Conservation (phyloP, 2,329 filamentous ascomycete genomes). For the Trichoderma citrinoviride region DNA sequence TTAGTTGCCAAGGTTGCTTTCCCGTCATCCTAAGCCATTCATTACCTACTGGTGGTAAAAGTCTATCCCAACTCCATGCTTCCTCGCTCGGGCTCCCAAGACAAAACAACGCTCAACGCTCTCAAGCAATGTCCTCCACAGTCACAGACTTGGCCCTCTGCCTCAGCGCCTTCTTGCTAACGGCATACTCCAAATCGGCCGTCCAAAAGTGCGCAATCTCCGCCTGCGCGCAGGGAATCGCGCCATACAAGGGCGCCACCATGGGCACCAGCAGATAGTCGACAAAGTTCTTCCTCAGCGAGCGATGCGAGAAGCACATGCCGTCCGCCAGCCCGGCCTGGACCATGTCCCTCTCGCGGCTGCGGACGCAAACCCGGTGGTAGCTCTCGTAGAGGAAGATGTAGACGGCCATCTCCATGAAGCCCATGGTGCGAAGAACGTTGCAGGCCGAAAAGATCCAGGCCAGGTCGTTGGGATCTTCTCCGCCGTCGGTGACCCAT, state of each 20-base stretch:
- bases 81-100: background rate
- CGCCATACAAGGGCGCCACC: conserved; percentile 65
- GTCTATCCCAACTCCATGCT: background rate
- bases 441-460: conserved; percentile 62
- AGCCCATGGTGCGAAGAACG: conserved; percentile 57
- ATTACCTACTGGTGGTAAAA: background rate
- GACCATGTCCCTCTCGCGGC: conserved; percentile 64
- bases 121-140: conserved; percentile 43
- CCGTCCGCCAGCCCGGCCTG: conserved; percentile 61
- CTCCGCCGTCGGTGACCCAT: conserved; percentile 49
- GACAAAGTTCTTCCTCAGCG: conserved; percentile 53
- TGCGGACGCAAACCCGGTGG: conserved; percentile 59
- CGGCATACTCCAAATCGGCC: conserved; percentile 65
- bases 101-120: background rate
- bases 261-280: conserved; percentile 66
- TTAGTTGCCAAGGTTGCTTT: no score
- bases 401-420: conserved; percentile 61
- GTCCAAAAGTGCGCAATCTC: conserved; percentile 70
- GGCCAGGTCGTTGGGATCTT: conserved; percentile 51
- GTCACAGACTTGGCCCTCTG: conserved; percentile 47
- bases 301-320: conserved; percentile 63
- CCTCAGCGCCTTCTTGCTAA: conserved; percentile 61
- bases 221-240: conserved; percentile 65
- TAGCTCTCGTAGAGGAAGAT: conserved; percentile 67
- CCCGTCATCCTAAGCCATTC: background rate